A percentile compares a stretch with the other conserved stretches of the same genome.
Conservation (phyloP, 176 grass and related monocot genomes). For the Aegilops speltoides region DNA sequence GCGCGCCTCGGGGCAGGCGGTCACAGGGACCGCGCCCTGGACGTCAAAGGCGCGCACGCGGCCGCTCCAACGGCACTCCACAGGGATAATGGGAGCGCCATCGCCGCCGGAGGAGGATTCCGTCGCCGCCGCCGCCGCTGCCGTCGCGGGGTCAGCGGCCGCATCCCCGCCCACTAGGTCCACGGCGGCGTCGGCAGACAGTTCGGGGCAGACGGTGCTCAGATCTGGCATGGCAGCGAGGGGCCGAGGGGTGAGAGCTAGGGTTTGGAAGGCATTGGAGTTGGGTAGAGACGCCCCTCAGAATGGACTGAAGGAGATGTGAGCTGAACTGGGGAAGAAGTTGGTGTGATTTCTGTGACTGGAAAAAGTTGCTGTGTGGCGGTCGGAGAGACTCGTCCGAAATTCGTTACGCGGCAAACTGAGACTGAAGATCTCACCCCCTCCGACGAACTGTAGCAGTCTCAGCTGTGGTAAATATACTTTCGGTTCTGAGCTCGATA, state of each 20-base stretch:
- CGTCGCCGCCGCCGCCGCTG: neutral
- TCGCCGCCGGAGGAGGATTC: neutral
- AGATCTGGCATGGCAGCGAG: slow-evolving; percentile 52
- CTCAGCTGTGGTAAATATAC: too few relatives aligned
- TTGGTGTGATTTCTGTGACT: neutral
- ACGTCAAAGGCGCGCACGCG: slow-evolving; percentile 27
- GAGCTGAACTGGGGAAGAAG: slow-evolving; percentile 30
- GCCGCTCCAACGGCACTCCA: slow-evolving; percentile 31
- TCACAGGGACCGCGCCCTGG: neutral
- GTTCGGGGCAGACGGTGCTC: slow-evolving; percentile 37
- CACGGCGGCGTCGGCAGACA: neutral
- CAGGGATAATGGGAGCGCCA: neutral
- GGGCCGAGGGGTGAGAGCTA: neutral
- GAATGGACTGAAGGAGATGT: slow-evolving; percentile 10
- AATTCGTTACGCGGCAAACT: neutral
- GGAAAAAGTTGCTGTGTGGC: neutral
- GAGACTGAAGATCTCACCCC: neutral
- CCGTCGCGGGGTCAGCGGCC: neutral
- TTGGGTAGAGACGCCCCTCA: slow-evolving; percentile 6
- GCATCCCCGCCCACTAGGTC: neutral
- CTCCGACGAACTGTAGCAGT: neutral
- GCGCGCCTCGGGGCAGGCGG: neutral
- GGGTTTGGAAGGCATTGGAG: slow-evolving; percentile 47
- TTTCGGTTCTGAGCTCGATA: too few relatives aligned
- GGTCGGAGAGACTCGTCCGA: neutral